Base-by-base conservation (phyloP, 352 stramenopile species). In the Halophytophthora batemanensis region DNA sequence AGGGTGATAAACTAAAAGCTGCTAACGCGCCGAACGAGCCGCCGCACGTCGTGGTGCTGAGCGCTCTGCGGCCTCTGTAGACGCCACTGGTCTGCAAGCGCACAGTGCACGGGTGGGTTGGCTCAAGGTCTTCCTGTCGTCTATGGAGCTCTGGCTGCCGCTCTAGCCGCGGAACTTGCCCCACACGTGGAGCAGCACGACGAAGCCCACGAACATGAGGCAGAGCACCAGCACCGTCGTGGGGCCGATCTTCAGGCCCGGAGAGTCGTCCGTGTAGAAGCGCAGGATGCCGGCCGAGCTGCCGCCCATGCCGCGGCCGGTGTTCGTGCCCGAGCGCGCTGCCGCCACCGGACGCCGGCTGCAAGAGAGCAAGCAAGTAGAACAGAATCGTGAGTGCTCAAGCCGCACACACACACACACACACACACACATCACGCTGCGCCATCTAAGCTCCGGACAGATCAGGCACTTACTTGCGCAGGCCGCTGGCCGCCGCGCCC, bases 191-290 rank as follows among this genome's bases (percentile, higher is more conserved):
- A 98, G 86, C 59, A 98, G 76, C 55, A 98, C 95, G 42, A 98
- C 95, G 53, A 98, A 93, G 53, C 93, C 95, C 46, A 98, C 94
- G 69, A 98, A 98, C 50, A 91, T 84, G 52, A 98, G 77, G 61
- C 86, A 97, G 48, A 92, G 85, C 40, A 98, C 90, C 59, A 98
- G 82, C 61, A 98, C 93, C 17, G 91, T 97, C 41, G 92, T 98
- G 34, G 95, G 95, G 56, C 93, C 93, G 55, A 98, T 95, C 77
- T 98, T 97, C 45, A 98, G 74, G 49, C 95, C 94, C 18, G 95
- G 93, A 54, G 92, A 97, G 74, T 98, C 95, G 74, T 98, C 93
- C 47, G 93, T 98, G 75, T 98, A 98, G 76, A 98, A 98, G 71
- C 95, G 90, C 64, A 98, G 72, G 78, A 98, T 98, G 56, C 96